Base-by-base conservation (phyloP, 2,329 filamentous ascomycete species). In the Aulographum hederae region DNA sequence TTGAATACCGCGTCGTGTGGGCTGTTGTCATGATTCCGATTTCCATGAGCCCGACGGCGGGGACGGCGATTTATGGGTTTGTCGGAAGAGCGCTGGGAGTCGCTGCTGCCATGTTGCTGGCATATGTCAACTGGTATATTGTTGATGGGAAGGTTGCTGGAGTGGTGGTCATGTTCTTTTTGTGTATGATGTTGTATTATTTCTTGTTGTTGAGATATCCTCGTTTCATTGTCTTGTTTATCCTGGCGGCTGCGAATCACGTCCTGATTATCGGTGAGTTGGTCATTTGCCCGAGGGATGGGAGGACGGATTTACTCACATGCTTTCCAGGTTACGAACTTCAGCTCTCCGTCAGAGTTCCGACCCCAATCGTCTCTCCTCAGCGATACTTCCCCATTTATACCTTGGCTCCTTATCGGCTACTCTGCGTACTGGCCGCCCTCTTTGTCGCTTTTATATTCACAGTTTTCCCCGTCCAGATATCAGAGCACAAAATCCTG, bases 11-110 rank as follows among this genome's bases (percentile, higher is more conserved):
- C n/a, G 54, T 82, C 2, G 68, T 84, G 3, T 85, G 78, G 78
- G 73, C 76, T 2, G 68, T 82, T 62, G 78, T 85, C 39, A 81
- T 84, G 54, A 61, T 74, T 14, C 69, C 74, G 3, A 73, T 82
- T 17, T 67, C 68, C 34, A 79, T 80, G 74, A 69, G 66, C 1
- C 63, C 68, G 12, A 71, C 69, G 0, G 69, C 74, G 1, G 78
- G 77, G 0, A 72, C 79, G 41, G 74, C 71, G 13, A 62, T 80
- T 13, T 78, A 77, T 39, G 73, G 72, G 21, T 81, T 82, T 45
- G 44, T 77, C 3, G 65, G 74, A 11, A 61, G 76, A 18, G 60
- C 80, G 3, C 46, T 57, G 2, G 79, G 78, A 5, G 85, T 78
- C 0, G 51, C 65, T 3, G 41, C 73, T 2, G 73, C 74, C 10